These are phyloP conservation scores for Cucumis cinereus DNA, from an alignment of 306 rosid genomes.

Conservation along the genomic window DNA sequence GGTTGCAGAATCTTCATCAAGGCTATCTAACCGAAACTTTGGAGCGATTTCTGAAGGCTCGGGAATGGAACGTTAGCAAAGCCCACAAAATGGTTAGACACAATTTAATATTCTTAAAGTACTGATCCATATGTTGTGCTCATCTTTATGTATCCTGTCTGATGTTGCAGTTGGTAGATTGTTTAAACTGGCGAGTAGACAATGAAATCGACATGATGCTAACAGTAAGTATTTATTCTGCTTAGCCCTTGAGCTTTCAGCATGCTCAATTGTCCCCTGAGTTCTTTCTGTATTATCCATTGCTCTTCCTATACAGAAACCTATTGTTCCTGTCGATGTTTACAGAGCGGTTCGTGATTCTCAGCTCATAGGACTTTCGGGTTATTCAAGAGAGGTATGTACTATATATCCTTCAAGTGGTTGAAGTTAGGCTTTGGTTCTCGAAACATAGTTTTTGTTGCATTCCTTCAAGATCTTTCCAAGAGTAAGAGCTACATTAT, in stretches of 20 bases:
- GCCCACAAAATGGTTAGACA: slow-evolving; percentile 80
- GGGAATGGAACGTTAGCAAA: slow-evolving; percentile 75
- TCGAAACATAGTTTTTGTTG: not conserved
- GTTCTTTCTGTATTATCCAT: slow-evolving; percentile 12
- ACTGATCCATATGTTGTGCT: not conserved
- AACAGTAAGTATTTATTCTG: slow-evolving; percentile 34
- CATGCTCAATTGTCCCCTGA: not conserved
- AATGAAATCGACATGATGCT: slow-evolving; percentile 82
- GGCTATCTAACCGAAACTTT: slow-evolving; percentile 54
- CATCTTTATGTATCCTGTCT: not conserved
- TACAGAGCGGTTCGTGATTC: slow-evolving; percentile 80
- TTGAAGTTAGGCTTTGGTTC: not conserved
- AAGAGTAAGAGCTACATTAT: not conserved
- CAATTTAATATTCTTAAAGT: not conserved
- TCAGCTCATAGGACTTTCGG: slow-evolving; percentile 87
- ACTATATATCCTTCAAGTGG: not conserved
- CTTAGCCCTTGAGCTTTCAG: not conserved
- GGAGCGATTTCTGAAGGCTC: slow-evolving; percentile 82
- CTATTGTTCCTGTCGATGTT: slow-evolving; percentile 60
- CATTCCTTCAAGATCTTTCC: not conserved
- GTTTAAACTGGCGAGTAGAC: slow-evolving; percentile 80
- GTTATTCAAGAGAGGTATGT: slow-evolving; percentile 87
- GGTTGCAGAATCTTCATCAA: slow-evolving; percentile 79
- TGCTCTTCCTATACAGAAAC: slow-evolving; percentile 52
- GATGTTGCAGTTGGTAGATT: slow-evolving; percentile 55